Conservation (phyloP, 805 yeast species). For the Lipomyces lipofer region DNA sequence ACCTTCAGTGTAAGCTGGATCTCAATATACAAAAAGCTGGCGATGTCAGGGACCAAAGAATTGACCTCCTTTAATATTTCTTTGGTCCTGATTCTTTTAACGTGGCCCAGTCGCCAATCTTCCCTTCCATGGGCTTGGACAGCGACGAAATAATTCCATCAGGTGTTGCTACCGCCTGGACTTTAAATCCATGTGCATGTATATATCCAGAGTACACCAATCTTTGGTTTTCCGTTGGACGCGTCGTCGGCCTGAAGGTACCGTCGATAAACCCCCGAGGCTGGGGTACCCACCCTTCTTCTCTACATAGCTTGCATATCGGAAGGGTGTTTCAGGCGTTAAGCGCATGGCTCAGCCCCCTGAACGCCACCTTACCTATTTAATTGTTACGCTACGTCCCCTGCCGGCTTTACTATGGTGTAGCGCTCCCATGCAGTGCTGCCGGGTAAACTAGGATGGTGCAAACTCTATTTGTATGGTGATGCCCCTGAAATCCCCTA, state of each 20-base stretch:
- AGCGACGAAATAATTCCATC: neutral
- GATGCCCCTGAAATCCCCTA: no score
- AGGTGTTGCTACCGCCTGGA: neutral
- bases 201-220: conserved; percentile 1
- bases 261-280: neutral
- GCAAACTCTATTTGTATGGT: no score
- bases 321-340: neutral
- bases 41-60: neutral
- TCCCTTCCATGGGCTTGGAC: conserved; percentile 1
- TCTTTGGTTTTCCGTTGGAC: neutral
- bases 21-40: neutral
- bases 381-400: no score
- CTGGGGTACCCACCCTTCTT: neutral
- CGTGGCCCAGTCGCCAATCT: conserved; percentile 1
- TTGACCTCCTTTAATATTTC: neutral
- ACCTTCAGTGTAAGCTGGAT: neutral
- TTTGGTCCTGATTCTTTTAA: neutral
- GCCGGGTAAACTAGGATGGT: no score
- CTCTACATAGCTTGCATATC: neutral
- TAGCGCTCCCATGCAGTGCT: no score
- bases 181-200: neutral
- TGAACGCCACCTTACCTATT: no score
- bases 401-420: no score
- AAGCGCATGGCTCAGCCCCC: no score
- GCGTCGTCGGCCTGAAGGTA: neutral